These are phyloP conservation scores for Austroboletus niveus DNA, from an alignment of 1,284 basidiomycete species.

Conservation along the genomic window DNA sequence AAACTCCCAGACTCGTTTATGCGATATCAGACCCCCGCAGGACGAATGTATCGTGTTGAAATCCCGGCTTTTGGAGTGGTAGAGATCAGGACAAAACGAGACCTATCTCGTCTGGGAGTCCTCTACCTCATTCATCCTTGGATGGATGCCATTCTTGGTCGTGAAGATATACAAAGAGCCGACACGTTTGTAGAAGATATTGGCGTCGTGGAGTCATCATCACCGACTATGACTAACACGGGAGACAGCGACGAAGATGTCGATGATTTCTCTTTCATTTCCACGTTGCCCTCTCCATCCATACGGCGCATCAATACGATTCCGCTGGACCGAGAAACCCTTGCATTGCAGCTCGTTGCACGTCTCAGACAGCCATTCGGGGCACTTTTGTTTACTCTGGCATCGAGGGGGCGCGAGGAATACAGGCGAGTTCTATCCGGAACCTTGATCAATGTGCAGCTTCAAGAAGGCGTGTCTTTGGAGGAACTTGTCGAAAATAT, in stretches of 20 bases:
- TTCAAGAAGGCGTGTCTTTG: no score
- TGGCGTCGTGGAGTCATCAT: no score
- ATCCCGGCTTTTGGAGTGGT: not conserved
- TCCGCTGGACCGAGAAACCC: not conserved
- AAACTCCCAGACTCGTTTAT: not conserved
- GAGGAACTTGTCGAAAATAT: no score
- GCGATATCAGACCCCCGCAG: not conserved
- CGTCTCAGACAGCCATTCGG: no score
- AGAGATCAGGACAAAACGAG: not conserved
- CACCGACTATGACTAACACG: not conserved
- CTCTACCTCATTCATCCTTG: not conserved
- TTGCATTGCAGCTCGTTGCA: no score
- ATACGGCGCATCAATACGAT: not conserved
- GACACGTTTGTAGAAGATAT: not conserved
- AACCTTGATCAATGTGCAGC: no score
- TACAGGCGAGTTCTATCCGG: no score
- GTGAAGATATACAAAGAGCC: not conserved
- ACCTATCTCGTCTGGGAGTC: not conserved
- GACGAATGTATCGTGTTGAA: not conserved
- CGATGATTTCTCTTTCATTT: not conserved
- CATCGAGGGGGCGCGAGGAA: no score
- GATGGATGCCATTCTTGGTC: not conserved
- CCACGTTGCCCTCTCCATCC: not conserved
- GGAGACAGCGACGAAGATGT: not conserved
- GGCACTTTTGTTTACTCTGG: no score